Conservation (phyloP, 345 rosid genomes). For the Passiflora organensis region DNA sequence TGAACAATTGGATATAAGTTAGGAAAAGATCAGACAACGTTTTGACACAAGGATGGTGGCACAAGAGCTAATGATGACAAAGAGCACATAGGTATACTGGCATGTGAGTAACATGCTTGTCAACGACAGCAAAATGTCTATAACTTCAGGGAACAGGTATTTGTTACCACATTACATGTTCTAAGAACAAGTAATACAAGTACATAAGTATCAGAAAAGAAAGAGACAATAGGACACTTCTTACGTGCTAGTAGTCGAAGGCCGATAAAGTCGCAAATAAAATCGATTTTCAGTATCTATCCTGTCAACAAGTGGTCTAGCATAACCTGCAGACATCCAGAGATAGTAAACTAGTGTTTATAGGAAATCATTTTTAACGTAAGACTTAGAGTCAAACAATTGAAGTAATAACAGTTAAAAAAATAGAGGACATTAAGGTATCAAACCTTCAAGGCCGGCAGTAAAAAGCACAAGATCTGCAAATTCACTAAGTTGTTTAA, state of each 20-base stretch:
- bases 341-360: neutral
- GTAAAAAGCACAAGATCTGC: slow-evolving; percentile 93
- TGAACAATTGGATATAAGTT: too few species aligned
- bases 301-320: slow-evolving; percentile 89
- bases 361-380: neutral
- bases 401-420: neutral
- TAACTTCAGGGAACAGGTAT: too few species aligned
- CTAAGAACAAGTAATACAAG: too few species aligned
- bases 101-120: too few species aligned
- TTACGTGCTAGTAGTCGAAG: slow-evolving; percentile 95
- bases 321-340: slow-evolving; percentile 57
- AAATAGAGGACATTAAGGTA: neutral
- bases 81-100: too few species aligned
- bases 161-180: too few species aligned
- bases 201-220: too few species aligned
- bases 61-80: too few species aligned
- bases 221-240: slow-evolving; percentile 15
- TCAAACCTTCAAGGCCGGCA: slow-evolving; percentile 93
- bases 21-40: too few species aligned
- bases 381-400: too few species aligned
- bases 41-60: too few species aligned
- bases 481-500: slow-evolving; percentile 65
- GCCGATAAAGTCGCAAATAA: slow-evolving; percentile 76
- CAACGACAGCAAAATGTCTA: too few species aligned
- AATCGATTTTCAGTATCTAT: slow-evolving; percentile 71